These are phyloP conservation scores for Jasminum sambac DNA, from an alignment of 257 asterid species.

Conservation along the genomic window DNA sequence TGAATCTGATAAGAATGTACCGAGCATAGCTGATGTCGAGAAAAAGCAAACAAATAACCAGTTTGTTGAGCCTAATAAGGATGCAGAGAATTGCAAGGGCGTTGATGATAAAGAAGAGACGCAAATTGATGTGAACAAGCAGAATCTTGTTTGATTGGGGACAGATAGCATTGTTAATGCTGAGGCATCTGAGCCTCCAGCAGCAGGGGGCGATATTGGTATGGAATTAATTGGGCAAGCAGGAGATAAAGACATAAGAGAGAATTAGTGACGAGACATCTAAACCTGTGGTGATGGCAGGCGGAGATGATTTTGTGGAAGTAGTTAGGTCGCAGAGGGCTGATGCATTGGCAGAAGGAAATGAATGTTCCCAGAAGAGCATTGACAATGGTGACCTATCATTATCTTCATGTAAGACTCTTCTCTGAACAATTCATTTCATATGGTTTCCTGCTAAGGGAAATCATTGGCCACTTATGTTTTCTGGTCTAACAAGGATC, in stretches of 20 bases:
- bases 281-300: constrained; percentile 12
- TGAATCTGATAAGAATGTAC: neutral
- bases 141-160: neutral
- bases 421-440: neutral
- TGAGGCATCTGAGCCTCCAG: constrained; percentile 10
- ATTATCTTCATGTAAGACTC: constrained; percentile 8
- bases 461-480: neutral
- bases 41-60: constrained; percentile 3
- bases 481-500: neutral
- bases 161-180: constrained; percentile 16
- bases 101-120: constrained; percentile 11
- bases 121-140: constrained; percentile 9
- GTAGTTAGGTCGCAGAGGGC: neutral
- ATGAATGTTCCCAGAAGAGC: constrained; percentile 12
- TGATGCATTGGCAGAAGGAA: constrained; percentile 18
- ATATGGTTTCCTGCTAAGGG: neutral
- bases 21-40: neutral
- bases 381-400: constrained; percentile 6
- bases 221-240: constrained; percentile 17
- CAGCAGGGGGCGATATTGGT: constrained; percentile 20
- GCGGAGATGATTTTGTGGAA: constrained; percentile 18
- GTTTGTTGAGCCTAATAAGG: neutral
- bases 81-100: neutral
- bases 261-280: constrained; percentile 12
- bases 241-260: constrained; percentile 2